These are phyloP conservation scores for Misopates orontium DNA, from an alignment of 257 asterid species.

Conservation along the genomic window DNA sequence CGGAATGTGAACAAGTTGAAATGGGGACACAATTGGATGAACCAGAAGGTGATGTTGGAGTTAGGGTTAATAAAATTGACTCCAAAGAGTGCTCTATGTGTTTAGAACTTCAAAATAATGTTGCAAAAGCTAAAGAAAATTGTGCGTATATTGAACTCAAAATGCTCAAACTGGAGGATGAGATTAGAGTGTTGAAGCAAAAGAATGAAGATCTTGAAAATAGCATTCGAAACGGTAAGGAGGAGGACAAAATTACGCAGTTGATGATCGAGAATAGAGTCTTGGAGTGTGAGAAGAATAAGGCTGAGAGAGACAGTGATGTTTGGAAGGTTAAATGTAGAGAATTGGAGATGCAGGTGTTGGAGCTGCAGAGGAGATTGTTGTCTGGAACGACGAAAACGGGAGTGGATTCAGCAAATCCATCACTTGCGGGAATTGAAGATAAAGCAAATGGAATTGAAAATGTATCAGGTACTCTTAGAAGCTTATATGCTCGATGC, in stretches of 20 bases:
- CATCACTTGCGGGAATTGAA: background rate
- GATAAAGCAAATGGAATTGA: slow-evolving; percentile 13
- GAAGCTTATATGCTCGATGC: background rate
- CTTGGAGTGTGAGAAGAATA: slow-evolving; percentile 52
- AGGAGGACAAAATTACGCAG: slow-evolving; percentile 31
- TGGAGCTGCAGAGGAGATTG: slow-evolving; percentile 37
- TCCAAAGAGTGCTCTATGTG: no score
- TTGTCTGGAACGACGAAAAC: slow-evolving; percentile 16
- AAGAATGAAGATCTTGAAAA: slow-evolving; percentile 42
- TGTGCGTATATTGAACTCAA: slow-evolving; percentile 20
- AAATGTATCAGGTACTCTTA: slow-evolving; percentile 6
- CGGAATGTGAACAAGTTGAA: no score
- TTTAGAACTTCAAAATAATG: no score
- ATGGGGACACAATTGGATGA: no score
- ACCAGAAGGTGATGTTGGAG: no score
- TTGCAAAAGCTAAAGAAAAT: slow-evolving; percentile 22
- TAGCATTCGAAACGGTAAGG: slow-evolving; percentile 19
- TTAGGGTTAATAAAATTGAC: no score
- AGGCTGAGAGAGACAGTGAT: slow-evolving; percentile 44
- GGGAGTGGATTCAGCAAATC: slow-evolving; percentile 1
- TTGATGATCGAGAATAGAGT: slow-evolving; percentile 55
- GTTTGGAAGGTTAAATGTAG: slow-evolving; percentile 49
- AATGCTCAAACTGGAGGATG: slow-evolving; percentile 33
- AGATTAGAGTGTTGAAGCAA: slow-evolving; percentile 35
- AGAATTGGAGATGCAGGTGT: slow-evolving; percentile 43